Evolutionary conservation across 495 filamentous ascomycete species (phyloP), one percentile per base, ranked within the genome.

Genomic region (Trichoderma asperelloides): DNA sequence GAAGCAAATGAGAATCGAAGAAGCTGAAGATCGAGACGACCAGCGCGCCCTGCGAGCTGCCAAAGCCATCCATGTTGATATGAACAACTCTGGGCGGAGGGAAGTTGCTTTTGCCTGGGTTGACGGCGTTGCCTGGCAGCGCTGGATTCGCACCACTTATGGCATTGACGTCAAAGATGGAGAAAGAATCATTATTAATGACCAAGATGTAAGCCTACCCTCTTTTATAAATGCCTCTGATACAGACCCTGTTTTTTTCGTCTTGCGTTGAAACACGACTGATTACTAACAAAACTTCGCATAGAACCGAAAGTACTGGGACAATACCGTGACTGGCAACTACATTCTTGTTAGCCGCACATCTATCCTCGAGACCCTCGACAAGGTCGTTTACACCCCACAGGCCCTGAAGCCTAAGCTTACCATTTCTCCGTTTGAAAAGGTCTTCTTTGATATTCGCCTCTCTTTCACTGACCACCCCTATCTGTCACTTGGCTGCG

Each of bases 41-140:
- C 89, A 97, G 75, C 85, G 92, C 43, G 93, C 91, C 8, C 74
- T 97, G 65, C 84, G 91, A 55, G 81, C 86, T n/a, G 96, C 95
- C 27, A 98, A 98, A 81, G 89, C 86, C 69, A 96, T 96, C 76
- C 85, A 87, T 8, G 93, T 98, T 73, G 90, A 90, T 67, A 94
- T 97, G 82, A 87, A 93, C 69, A 87, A 90, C 72, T 84, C 91
- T 65, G 87, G 92, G 73, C 89, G 89, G 71, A 96, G 95, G 77
- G 88, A 95, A 71, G 92, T 97, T 28, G 84, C 88, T 4, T 98
- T 98, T 79, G 95, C 96, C n/a, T 98, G 96, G 96, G 91, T 98
- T 9, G 95, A 98, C 76, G 93, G 93, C 63, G 86, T 92, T 27
- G 97, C 98, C 76, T 98, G 95, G 95, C 93, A 97, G 75, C 84